Evolutionary conservation across 1,284 basidiomycete species (phyloP), one percentile per base, ranked within the genome.

Genomic region (Fomitiporia mediterranea): DNA sequence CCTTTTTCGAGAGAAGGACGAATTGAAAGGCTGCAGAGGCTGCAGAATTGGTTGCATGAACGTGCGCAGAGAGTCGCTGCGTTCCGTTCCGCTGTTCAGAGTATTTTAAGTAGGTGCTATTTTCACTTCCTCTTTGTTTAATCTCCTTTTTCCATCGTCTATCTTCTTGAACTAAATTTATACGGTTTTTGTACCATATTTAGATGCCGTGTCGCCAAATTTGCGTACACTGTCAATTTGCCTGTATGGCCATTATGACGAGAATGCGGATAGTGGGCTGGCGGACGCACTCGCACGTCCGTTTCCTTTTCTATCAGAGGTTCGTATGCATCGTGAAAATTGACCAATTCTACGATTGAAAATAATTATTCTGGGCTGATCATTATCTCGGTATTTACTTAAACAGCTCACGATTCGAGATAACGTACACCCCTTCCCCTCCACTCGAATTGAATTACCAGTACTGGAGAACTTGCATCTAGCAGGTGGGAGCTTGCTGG

Each of bases 361-460:
- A n/a, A n/a, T n/a, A n/a, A n/a, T n/a, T n/a, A n/a, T n/a, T n/a
- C n/a, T n/a, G n/a, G n/a, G n/a, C n/a, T n/a, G n/a, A n/a, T n/a
- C n/a, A n/a, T n/a, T n/a, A n/a, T n/a, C n/a, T n/a, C n/a, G 17
- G 23, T 6, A 5, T 23, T 43, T 43, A 23, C 5, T 17, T n/a
- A n/a, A 43, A 11, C 17, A 53, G 56, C 51, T 57, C 1, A 53
- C 44, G 13, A 48, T 57, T 2, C 51, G 56, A 15, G 56, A 57
- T 19, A 43, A 51, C n/a, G 19, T 40, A 13, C 56, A 51, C 13
- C 38, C 56, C 2, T 27, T 30, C 34, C 42, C 56, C 9, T 52
- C 32, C 15, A 7, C 34, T 21, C 30, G 28, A 4, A 27, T 55
- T 4, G 21, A 49, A 28, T 35, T 58, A 7, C 56, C 56, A 8